Base-by-base conservation (phyloP, 768 basidiomycete genomes). In the Suillus ampliporus region DNA sequence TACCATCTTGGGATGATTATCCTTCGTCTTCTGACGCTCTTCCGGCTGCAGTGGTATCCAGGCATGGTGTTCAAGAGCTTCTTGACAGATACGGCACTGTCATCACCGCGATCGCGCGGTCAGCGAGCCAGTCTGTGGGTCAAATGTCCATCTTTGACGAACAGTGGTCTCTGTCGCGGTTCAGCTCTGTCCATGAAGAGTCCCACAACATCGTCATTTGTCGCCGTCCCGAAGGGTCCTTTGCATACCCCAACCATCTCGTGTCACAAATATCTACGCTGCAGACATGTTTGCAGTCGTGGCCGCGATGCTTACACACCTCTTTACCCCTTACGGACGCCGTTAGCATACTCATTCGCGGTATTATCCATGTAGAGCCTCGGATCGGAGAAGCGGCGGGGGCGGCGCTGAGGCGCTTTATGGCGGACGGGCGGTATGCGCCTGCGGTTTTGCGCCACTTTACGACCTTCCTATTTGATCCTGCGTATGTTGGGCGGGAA, bases 301-400 rank as follows among this genome's bases (percentile, higher is more conserved):
- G 94, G 88, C 95, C 95, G 0, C 86, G 95, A 3, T 91, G 87
- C 68, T 79, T 95, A 47, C 86, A 89, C 69, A 75, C 82, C 3
- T 78, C 78, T 5, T 74, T 86, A 37, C 68, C 85, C 47, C 73
- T 90, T 53, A 71, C 80, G 13, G 89, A 90, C 47, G 85, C 88
- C 0, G 81, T 94, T 57, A 90, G 94, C 66, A 87, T 94, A 81
- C 84, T 96, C 28, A 79, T 95, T 51, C 85, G 87, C 38, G 92
- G 91, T 2, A 84, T 93, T n/a, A 82, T 93, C 28, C 95, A 97
- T 66, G 87, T 95, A 35, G 94, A 97, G 65, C 91, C 92, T 2
- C 68, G 77, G 2, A 80, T 97, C 1, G 84, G 84, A 41, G 87
- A 89, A n/a, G 85, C 84, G 17, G 89, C 95, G 0, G 81, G 79